Percentiles rank a stretch among this genome's conserved stretches.
phyloP scores from a whole-genome alignment of 345 rosid genomes.

The Bruguiera sexangula region DNA sequence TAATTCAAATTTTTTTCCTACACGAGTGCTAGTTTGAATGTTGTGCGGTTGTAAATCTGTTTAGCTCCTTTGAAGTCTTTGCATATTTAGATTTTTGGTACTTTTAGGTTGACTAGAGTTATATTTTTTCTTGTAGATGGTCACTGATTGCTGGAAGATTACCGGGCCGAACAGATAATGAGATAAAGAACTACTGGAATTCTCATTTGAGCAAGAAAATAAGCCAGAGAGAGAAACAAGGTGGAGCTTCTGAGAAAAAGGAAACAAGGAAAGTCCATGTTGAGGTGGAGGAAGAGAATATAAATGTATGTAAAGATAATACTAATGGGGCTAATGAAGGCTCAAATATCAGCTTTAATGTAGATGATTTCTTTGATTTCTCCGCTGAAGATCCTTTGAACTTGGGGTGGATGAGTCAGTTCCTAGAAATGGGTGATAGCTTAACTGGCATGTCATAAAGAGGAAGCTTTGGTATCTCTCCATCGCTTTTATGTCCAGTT shows the following conservation, averaged over 20 bases:
- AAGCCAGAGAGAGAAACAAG: conserved; percentile 32
- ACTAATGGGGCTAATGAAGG: conserved; percentile 23
- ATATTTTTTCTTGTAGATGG: conserved; percentile 39
- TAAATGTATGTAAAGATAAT: background rate
- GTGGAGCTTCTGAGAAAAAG: conserved; percentile 15
- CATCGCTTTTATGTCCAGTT: background rate
- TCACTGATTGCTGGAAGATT: conserved; percentile 71
- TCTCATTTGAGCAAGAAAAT: conserved; percentile 77
- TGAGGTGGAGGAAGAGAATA: conserved; percentile 11
- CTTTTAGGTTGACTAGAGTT: background rate
- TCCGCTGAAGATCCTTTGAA: conserved; percentile 48
- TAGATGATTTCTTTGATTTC: conserved; percentile 67
- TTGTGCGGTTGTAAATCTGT: too few relatives aligned
- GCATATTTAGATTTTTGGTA: background rate
- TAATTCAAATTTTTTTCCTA: too few relatives aligned
- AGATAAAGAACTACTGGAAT: conserved; percentile 76
- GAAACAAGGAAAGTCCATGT: background rate
- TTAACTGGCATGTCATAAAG: conserved; percentile 1
- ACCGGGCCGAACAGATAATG: conserved; percentile 74
- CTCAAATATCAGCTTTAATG: conserved; percentile 32
- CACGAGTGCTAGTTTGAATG: too few relatives aligned
- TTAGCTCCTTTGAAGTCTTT: too few relatives aligned
- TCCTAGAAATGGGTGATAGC: conserved; percentile 14
- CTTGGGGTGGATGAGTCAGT: conserved; percentile 41
- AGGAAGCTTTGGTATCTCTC: background rate